Evolutionary conservation across 805 yeast species (phyloP), one percentile per base, ranked within the genome.

Genomic region (Lipomyces yamadae): DNA sequence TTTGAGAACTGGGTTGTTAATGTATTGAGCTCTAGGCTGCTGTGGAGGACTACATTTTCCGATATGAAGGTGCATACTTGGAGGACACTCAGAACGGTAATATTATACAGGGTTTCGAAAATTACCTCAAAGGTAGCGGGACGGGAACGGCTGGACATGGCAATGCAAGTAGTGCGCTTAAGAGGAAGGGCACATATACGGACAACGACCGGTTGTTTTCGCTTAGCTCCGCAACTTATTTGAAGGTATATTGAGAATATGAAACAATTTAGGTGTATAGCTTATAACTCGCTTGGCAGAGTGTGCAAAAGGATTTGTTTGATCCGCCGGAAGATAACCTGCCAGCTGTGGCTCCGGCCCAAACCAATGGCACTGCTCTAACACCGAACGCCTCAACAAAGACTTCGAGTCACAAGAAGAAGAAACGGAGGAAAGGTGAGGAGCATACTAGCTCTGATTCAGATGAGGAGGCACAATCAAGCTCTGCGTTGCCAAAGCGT

Each of bases 51-150:
- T 85, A 85, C 61, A 88, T 93, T 4, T 92, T 86, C 78, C 88
- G 86, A 58, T 86, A 86, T 70, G 98, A 93, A 75, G 86, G 89
- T 8, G 84, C 85, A 13, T 93, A 93, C 75, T 84, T 93, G 58
- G 85, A 88, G 35, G 92, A 89, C 61, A 86, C 91, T 65, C 77
- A 80, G 35, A 77, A 82, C 63, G 93, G 97, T 0, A 93, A 91
- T 76, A 88, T 94, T 34, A 89, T 92, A n/a, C 89, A 89, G 70
- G 98, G 98, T 1, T 93, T 92, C 73, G 97, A 93, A 59, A 89
- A 86, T 72, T 89, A 90, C 74, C 82, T 88, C 59, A 90, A 89
- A 62, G 60, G 60, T 29, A 42, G 48, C n/a, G 75, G 78, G 53
- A 69, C 74, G 62, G 77, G 63, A 13, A 56, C 50, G 8, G 61